These are phyloP conservation scores for Aspergillus hancockii DNA, from an alignment of 495 filamentous ascomycete species.

Conservation along the genomic window DNA sequence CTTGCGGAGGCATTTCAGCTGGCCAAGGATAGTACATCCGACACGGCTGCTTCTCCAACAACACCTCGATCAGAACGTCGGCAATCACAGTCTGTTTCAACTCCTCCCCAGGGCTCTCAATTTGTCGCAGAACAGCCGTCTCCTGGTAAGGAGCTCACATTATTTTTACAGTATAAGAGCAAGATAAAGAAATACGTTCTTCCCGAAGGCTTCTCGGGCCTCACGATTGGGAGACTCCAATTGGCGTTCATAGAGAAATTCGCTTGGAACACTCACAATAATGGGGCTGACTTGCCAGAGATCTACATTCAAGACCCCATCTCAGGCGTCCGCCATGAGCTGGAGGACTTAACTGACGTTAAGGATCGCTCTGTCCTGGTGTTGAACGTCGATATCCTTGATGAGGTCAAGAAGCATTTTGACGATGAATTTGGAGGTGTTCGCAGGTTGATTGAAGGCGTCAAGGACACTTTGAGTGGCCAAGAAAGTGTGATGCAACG, in stretches of 20 bases:
- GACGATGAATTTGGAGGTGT: constrained; percentile 88
- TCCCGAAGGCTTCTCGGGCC: constrained; percentile 74
- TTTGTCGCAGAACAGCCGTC: constrained; percentile 72
- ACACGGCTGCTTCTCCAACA: constrained; percentile 31
- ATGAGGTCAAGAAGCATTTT: constrained; percentile 95
- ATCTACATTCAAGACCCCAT: constrained; percentile 97
- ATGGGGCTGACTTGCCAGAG: constrained; percentile 90
- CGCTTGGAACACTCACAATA: constrained; percentile 94
- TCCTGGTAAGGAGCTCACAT: constrained; percentile 81
- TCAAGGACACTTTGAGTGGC: constrained; percentile 75
- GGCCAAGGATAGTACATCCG: constrained; percentile 49
- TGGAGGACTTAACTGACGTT: constrained; percentile 93
- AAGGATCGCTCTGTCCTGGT: constrained; percentile 94
- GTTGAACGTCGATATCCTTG: constrained; percentile 89
- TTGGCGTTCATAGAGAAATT: constrained; percentile 99
- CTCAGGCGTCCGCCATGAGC: constrained; percentile 90
- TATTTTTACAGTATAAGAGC: constrained; percentile 97
- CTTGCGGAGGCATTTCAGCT: constrained; percentile 46
- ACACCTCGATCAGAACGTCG: constrained; percentile 36
- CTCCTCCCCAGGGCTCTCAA: constrained; percentile 47
- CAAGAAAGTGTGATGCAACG: constrained; percentile 78
- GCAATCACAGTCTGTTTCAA: constrained; percentile 28
- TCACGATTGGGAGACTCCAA: constrained; percentile 85
- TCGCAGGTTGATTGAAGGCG: constrained; percentile 74
- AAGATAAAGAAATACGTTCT: constrained; percentile 96